Evolutionary conservation across 371 early-diverging fungal genomes (phyloP).

Genomic region (Actinomortierella wolfii): DNA sequence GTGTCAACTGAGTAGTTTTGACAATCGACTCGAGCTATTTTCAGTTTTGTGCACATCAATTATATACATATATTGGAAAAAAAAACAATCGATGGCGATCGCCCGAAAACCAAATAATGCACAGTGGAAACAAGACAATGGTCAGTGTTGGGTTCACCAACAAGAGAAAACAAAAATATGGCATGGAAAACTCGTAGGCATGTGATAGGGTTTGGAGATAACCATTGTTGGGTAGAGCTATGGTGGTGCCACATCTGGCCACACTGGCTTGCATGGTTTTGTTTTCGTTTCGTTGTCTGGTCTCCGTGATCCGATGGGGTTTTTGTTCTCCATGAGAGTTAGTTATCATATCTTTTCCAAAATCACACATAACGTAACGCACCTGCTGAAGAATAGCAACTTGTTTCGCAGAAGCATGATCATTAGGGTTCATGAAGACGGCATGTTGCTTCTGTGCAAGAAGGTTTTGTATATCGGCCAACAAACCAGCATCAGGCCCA

Average conservation of each 20-base stretch:
- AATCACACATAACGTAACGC: constrained; percentile 1
- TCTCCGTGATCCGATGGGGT: background rate
- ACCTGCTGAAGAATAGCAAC: constrained; percentile 43
- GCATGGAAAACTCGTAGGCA: too few species aligned
- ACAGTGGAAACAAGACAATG: too few species aligned
- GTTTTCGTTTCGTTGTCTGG: too few species aligned
- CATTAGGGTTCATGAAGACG: constrained; percentile 30
- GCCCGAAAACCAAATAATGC: too few species aligned
- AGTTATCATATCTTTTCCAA: too few species aligned
- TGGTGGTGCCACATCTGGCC: too few species aligned
- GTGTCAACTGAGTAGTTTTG: constrained; percentile 44
- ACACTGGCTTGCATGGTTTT: too few species aligned
- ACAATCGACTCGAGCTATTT: constrained; percentile 44
- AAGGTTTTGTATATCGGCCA: constrained; percentile 35
- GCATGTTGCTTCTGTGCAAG: constrained; percentile 38
- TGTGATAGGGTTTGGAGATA: too few species aligned
- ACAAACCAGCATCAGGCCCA: constrained; percentile 17
- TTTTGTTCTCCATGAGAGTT: background rate
- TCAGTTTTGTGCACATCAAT: background rate
- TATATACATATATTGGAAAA: constrained; percentile 7
- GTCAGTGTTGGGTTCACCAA: too few species aligned
- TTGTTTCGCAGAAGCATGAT: constrained; percentile 32
- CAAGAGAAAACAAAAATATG: too few species aligned
- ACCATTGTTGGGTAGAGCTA: too few species aligned
- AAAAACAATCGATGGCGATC: too few species aligned